Evolutionary conservation across 2,329 filamentous ascomycete species (phyloP), one percentile per base, ranked within the genome.

Genomic region (Cordyceps javanica): DNA sequence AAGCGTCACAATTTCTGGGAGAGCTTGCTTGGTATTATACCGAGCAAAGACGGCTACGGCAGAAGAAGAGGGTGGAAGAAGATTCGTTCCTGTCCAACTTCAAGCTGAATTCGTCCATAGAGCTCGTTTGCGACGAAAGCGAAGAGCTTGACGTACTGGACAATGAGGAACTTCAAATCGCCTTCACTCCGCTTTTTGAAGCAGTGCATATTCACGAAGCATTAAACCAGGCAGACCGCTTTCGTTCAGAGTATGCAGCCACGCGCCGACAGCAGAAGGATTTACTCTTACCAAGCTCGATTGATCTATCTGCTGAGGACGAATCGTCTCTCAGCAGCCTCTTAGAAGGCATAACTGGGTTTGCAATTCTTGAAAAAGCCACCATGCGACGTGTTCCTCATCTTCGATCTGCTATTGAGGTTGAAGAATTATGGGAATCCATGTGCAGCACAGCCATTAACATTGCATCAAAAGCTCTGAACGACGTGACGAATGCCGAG

Each of bases 401-500:
- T 66, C 77, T 99, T 51, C 86, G 94, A 61, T 88, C 91, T 28
- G 77, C 84, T 11, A 83, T 89, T 63, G 94, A 99, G 75, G 92
- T 97, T n/a, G 94, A 99, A 68, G 94, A 97, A 72, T 77, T 99
- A 2, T 99, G 94, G 94, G 93, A 97, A 66, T 97, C 92, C 0
- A 94, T 97, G 90, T 97, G 93, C 68, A 90, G 92, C 67, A 86
- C 88, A 45, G 88, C 90, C 0, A 91, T 97, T 63, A 82, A 81
- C 9, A 77, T 97, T 49, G 95, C 96, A 61, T 86, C 87, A 1
- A 90, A 87, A 64, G 88, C 90, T 0, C 76, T 99, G 5, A 81
- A 83, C 51, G 84, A 86, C 41, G 84, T 99, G n/a, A 86, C 85
- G 59, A 94, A 95, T 68, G 91, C 94, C 13, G 92, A 97, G 68